Base-by-base conservation (phyloP, 768 basidiomycete species). In the Naganishia antarctica region DNA sequence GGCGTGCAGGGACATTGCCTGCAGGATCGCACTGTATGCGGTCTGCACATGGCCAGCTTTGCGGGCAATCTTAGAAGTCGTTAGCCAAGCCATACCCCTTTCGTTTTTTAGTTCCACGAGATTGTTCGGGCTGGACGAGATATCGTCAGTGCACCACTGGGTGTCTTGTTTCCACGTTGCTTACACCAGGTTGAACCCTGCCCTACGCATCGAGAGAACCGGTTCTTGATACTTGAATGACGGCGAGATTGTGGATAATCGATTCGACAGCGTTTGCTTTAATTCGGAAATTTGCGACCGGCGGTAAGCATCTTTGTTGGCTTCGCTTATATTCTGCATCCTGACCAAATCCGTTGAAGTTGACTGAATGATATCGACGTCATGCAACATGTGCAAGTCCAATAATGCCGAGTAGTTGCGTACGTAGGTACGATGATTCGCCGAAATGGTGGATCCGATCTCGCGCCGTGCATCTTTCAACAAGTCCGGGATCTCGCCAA, bases 11-110 rank as follows among this genome's bases (percentile, higher is more conserved):
- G 90, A 86, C 62, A 86, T 84, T 0, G 92, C 91, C 78, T 99
- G 96, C 0, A 99, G 82, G 68, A 89, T 85, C 6, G 96, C 92
- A 71, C 90, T 96, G 74, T 98, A 99, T 1, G 96, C 91, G 0
- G 94, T 97, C 79, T 97, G 94, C 81, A 85, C 87, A 74, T 98
- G 92, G 0, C 90, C 88, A 3, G 92, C 89, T 74, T 97, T 99
- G 34, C 96, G 82, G 34, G 96, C 96, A 62, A 92, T 91, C 75
- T 93, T 97, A n/a, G 93, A 88, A 65, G 88, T 97, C 28, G 84
- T 81, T 13, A 98, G 82, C 96, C 96, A 99, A 0, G 90, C 86
- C 49, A 83, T 82, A 3, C 91, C 88, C 40, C 93, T 86, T 69
- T 88, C 86, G 15, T 78, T 78, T 34, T 69, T 66, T 7, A 69